phyloP scores from a whole-genome alignment of 306 rosid genomes.

The Rubus parviflorus region DNA sequence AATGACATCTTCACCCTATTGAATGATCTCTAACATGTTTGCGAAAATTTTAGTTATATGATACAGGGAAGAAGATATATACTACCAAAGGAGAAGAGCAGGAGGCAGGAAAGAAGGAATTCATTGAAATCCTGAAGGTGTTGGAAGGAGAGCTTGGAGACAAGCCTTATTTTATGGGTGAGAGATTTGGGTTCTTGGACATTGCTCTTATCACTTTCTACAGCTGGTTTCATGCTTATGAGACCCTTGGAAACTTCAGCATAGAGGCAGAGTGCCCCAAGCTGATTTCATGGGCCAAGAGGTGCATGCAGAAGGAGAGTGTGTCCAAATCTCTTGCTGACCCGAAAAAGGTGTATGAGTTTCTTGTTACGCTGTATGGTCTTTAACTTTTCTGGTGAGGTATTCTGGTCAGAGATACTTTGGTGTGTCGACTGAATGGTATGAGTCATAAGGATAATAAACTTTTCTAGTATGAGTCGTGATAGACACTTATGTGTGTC shows the following conservation, averaged over 20 bases:
- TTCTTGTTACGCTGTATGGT: neutral
- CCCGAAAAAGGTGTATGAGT: constrained; percentile 20
- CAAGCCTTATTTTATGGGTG: constrained; percentile 27
- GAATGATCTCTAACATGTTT: neutral
- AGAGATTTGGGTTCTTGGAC: constrained; percentile 34
- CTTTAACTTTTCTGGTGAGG: neutral
- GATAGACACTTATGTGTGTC: no score
- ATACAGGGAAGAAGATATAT: constrained; percentile 25
- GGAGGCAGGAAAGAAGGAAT: constrained; percentile 24
- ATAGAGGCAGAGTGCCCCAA: constrained; percentile 24
- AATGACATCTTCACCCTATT: no score
- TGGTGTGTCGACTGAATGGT: neutral
- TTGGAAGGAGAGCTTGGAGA: constrained; percentile 39
- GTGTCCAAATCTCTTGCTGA: constrained; percentile 31
- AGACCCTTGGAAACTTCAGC: constrained; percentile 21
- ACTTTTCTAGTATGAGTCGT: no score
- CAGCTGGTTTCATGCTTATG: constrained; percentile 14
- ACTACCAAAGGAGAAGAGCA: constrained; percentile 25
- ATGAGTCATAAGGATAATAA: neutral
- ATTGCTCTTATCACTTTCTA: constrained; percentile 30
- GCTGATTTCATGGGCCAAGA: constrained; percentile 27
- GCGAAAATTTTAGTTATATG: constrained; percentile 23
- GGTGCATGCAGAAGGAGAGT: constrained; percentile 20
- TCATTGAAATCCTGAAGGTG: constrained; percentile 14
- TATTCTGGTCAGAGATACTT: neutral